Evolutionary conservation across 164 flowering plant genomes (phyloP).

Genomic region (Aristolochia californica): DNA sequence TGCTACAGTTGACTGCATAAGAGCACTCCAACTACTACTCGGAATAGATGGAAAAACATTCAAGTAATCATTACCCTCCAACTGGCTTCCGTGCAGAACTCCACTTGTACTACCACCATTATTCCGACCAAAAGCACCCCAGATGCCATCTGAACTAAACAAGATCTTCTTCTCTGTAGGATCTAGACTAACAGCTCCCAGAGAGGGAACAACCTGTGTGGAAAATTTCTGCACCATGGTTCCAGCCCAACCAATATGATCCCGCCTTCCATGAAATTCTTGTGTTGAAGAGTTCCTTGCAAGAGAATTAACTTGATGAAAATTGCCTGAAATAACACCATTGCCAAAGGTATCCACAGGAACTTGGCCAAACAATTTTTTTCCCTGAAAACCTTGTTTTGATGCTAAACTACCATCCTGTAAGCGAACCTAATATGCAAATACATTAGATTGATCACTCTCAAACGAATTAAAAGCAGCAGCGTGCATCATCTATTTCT

Average conservation of each 20-base stretch:
- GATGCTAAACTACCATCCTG: conserved; percentile 25
- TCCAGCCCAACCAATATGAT: conserved; percentile 27
- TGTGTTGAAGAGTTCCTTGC: conserved; percentile 24
- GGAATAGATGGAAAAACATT: conserved; percentile 46
- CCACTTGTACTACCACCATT: conserved; percentile 23
- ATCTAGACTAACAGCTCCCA: conserved; percentile 35
- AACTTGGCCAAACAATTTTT: conserved; percentile 28
- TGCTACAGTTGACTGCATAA: conserved; percentile 91
- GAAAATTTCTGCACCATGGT: conserved; percentile 17
- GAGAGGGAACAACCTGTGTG: conserved; percentile 31
- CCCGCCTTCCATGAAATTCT: conserved; percentile 31
- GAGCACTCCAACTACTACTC: conserved; percentile 92
- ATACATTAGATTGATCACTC: conserved; percentile 23
- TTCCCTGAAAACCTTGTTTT: conserved; percentile 34
- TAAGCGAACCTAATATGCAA: conserved; percentile 24
- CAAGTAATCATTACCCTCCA: conserved; percentile 28
- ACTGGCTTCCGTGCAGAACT: conserved; percentile 16
- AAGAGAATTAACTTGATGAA: conserved; percentile 23
- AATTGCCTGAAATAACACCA: conserved; percentile 20
- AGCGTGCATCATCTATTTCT: conserved; percentile 32
- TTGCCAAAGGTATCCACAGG: conserved; percentile 21
- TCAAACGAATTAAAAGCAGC: conserved; percentile 30
- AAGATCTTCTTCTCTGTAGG: conserved; percentile 66
- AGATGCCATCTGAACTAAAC: conserved; percentile 35
- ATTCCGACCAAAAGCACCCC: conserved; percentile 37